Conservation (phyloP, 768 basidiomycete genomes). For the Rhodotorula diobovata region DNA sequence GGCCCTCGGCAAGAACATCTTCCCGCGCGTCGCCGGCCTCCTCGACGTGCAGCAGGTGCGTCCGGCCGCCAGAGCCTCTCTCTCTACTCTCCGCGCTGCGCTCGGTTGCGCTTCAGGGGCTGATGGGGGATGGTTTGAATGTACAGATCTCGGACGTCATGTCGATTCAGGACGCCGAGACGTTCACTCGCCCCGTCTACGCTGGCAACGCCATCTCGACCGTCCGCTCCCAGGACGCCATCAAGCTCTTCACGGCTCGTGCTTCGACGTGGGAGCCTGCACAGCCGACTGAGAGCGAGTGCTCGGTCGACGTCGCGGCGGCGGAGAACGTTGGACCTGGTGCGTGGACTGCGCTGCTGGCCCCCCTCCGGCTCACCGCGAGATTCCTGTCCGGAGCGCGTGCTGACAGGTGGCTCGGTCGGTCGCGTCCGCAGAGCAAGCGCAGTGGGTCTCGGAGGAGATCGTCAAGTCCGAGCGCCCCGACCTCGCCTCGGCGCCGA, state of each 20-base stretch:
- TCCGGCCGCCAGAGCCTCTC: neutral
- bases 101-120: too few relatives aligned
- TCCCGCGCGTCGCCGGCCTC: slow-evolving; percentile 84
- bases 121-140: neutral
- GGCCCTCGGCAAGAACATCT: slow-evolving; percentile 81
- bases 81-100: too few relatives aligned
- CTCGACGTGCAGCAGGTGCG: slow-evolving; percentile 72
- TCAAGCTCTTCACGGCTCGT: slow-evolving; percentile 94
- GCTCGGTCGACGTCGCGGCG: slow-evolving; percentile 52
- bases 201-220: slow-evolving; percentile 96
- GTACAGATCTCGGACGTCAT: slow-evolving; percentile 74
- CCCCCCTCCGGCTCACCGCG: neutral
- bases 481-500: slow-evolving; percentile 76
- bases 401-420: neutral
- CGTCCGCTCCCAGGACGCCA: slow-evolving; percentile 68
- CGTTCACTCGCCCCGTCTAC: slow-evolving; percentile 90
- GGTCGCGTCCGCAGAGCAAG: slow-evolving; percentile 40
- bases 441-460: slow-evolving; percentile 52
- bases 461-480: slow-evolving; percentile 87
- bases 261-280: slow-evolving; percentile 78
- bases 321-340: slow-evolving; percentile 52
- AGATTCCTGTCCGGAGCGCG: neutral
- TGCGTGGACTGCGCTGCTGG: slow-evolving; percentile 3
- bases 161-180: slow-evolving; percentile 65
- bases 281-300: slow-evolving; percentile 46